Conservation (phyloP, 352 stramenopile species). For the Vaucheria bursata region DNA sequence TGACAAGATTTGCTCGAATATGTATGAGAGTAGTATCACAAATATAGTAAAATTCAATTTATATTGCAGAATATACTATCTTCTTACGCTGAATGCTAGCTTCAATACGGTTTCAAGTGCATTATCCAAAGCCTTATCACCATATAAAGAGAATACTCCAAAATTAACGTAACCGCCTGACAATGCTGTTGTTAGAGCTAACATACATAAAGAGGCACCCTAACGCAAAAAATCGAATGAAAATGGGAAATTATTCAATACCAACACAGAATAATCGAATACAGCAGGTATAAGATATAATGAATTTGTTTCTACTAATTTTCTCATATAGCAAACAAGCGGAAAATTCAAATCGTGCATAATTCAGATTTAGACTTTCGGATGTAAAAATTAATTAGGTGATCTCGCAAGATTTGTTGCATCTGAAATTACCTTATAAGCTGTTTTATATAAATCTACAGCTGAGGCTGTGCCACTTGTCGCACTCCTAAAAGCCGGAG, state of each 20-base stretch:
- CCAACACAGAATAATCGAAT: too few species aligned
- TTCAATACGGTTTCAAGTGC: slow-evolving; percentile 86
- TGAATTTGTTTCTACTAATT: too few species aligned
- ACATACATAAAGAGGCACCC: slow-evolving; percentile 83
- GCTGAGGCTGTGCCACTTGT: neutral
- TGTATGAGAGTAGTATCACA: neutral
- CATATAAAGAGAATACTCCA: slow-evolving; percentile 97
- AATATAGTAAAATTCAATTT: neutral
- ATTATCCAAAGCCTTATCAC: slow-evolving; percentile 83
- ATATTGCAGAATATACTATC: neutral
- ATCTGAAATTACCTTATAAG: slow-evolving; percentile 1
- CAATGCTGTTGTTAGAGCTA: slow-evolving; percentile 71
- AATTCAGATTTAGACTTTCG: too few species aligned
- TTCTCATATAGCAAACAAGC: too few species aligned
- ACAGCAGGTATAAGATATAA: too few species aligned
- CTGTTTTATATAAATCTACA: neutral
- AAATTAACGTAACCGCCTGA: slow-evolving; percentile 96
- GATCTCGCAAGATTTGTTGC: too few species aligned
- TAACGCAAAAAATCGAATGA: too few species aligned
- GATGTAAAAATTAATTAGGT: too few species aligned
- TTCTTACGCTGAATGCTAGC: slow-evolving; percentile 67
- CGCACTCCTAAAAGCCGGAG: neutral
- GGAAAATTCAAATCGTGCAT: too few species aligned
- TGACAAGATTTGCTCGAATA: neutral
- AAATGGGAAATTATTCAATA: too few species aligned